Evolutionary conservation across 139 green algal species (phyloP).

Genomic region (Chlamydomonas eustigma): DNA sequence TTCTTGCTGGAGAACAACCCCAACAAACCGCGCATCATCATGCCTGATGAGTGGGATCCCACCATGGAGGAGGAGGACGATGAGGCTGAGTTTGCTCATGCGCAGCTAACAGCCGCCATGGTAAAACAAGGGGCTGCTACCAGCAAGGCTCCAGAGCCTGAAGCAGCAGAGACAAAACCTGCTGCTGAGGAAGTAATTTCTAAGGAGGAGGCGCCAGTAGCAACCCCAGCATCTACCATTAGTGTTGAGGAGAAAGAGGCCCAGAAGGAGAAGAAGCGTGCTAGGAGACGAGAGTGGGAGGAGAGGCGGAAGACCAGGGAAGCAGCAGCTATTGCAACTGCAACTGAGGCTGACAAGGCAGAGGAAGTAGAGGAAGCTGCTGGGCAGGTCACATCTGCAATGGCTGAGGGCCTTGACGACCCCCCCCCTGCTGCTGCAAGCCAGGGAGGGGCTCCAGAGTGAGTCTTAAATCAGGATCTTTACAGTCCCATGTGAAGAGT

Average conservation of each 20-base stretch:
- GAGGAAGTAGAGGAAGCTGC: neutral
- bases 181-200: neutral
- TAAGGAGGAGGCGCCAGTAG: neutral
- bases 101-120: neutral
- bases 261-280: neutral
- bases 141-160: neutral
- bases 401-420: too few relatives aligned
- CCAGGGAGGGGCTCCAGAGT: too few relatives aligned
- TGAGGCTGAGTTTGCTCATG: conserved; percentile 37
- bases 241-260: neutral
- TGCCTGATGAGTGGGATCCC: conserved; percentile 35
- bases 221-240: too few relatives aligned
- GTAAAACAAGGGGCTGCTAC: neutral
- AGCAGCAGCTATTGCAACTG: conserved; percentile 10
- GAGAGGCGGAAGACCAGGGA: neutral
- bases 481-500: too few relatives aligned
- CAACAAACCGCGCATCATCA: conserved; percentile 58
- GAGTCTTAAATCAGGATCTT: too few relatives aligned
- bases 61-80: conserved; percentile 52
- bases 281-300: neutral
- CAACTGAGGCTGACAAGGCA: too few relatives aligned
- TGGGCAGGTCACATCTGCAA: neutral
- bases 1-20: conserved; percentile 83
- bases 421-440: too few relatives aligned
- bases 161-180: neutral